Evolutionary conservation across 768 basidiomycete genomes (phyloP).

Genomic region (Phanerodontia chrysosporium): DNA sequence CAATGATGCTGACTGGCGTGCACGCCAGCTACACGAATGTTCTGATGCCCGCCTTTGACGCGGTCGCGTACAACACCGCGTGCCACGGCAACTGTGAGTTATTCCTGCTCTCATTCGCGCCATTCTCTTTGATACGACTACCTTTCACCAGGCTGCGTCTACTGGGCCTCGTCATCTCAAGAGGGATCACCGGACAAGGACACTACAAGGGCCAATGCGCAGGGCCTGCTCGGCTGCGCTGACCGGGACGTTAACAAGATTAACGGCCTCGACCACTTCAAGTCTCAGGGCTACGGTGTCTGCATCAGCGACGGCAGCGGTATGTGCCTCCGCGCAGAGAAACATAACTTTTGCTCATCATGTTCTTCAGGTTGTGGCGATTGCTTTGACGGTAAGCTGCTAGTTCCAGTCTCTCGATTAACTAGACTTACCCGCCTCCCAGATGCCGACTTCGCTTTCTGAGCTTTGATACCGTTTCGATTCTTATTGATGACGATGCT

Average conservation of each 20-base stretch:
- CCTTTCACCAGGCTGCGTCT: neutral
- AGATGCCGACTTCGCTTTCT: no score
- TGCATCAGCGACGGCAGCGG: neutral
- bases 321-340: no score
- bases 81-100: neutral
- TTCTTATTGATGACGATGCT: no score
- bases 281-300: neutral
- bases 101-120: no score
- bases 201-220: neutral
- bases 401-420: no score
- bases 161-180: neutral
- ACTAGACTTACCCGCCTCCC: no score
- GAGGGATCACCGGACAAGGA: neutral
- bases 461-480: no score
- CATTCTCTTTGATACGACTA: no score
- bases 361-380: no score
- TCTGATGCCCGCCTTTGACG: neutral
- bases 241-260: neutral
- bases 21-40: neutral
- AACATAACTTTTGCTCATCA: no score
- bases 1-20: neutral
- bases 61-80: neutral
- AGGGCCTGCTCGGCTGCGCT: neutral
- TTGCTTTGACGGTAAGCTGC: no score
- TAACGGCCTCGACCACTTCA: neutral